These are phyloP conservation scores for Ceratocystis diversiconidia DNA, from an alignment of 2,329 filamentous ascomycete genomes.

Conservation along the genomic window DNA sequence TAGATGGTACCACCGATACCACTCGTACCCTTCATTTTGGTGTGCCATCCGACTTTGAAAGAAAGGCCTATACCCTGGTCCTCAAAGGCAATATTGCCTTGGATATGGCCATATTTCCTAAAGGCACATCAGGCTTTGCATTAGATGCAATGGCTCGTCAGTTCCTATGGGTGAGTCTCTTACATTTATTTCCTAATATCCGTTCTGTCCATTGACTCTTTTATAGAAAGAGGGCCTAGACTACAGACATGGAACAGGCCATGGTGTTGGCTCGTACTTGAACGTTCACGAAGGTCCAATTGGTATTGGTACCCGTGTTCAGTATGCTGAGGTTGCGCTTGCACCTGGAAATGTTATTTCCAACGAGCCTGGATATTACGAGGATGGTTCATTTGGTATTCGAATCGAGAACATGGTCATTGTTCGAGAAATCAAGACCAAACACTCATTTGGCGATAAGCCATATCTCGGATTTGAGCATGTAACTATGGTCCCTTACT, in stretches of 20 bases:
- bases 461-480: conserved; percentile 91
- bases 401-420: conserved; percentile 94
- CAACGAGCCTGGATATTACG: conserved; percentile 93
- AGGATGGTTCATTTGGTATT: conserved; percentile 88
- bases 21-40: conserved; percentile 90
- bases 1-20: conserved; percentile 90
- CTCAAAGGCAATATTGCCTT: conserved; percentile 87
- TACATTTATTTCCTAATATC: not conserved
- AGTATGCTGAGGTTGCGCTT: conserved; percentile 81
- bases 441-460: conserved; percentile 81
- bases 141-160: conserved; percentile 81
- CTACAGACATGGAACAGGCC: conserved; percentile 90
- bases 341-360: conserved; percentile 90
- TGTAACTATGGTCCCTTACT: conserved; percentile 94
- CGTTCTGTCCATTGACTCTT: not conserved
- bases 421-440: conserved; percentile 76
- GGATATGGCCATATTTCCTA: conserved; percentile 77
- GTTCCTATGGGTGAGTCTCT: conserved; percentile 61
- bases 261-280: conserved; percentile 86
- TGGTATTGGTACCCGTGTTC: conserved; percentile 81
- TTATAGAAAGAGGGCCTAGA: conserved; percentile 61
- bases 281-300: conserved; percentile 98
- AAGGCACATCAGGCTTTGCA: conserved; percentile 86
- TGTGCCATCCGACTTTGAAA: conserved; percentile 67
- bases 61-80: conserved; percentile 82